phyloP scores from a whole-genome alignment of 129 eudicot species.

The Scalesia atractyloides region DNA sequence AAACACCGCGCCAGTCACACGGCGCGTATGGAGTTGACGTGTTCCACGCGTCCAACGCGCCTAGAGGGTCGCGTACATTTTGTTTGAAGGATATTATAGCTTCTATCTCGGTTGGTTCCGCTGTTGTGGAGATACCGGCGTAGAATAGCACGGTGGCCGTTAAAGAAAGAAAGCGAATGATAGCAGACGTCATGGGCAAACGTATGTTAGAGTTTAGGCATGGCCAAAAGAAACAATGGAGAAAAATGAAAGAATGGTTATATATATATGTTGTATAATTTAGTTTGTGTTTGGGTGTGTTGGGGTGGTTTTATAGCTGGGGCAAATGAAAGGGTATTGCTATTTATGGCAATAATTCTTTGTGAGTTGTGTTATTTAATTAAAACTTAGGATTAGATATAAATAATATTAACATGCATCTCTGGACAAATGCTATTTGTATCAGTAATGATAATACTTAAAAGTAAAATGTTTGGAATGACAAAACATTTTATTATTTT shows the following conservation, averaged over 20 bases:
- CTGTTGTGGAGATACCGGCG: slow-evolving; percentile 34
- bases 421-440: too few species aligned
- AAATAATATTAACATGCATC: too few species aligned
- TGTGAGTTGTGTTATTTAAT: too few species aligned
- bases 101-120: slow-evolving; percentile 37
- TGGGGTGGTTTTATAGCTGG: too few species aligned
- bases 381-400: too few species aligned
- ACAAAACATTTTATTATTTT: too few species aligned
- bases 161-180: slow-evolving; percentile 15
- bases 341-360: too few species aligned
- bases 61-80: slow-evolving; percentile 66
- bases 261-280: slow-evolving; percentile 21
- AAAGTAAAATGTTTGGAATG: too few species aligned
- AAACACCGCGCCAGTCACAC: slow-evolving; percentile 81
- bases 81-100: slow-evolving; percentile 51
- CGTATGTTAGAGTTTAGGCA: slow-evolving; percentile 35
- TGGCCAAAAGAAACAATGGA: slow-evolving; percentile 33
- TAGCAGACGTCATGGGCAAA: slow-evolving; percentile 67
- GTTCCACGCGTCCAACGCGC: slow-evolving; percentile 66
- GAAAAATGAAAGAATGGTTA: slow-evolving; percentile 27
- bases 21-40: slow-evolving; percentile 63
- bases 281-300: too few species aligned
- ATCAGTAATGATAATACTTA: too few species aligned
- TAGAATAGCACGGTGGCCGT: slow-evolving; percentile 31
- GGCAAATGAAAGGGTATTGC: too few species aligned